phyloP scores from a whole-genome alignment of 2,329 filamentous ascomycete genomes.

The Herpotrichia juniperi region DNA sequence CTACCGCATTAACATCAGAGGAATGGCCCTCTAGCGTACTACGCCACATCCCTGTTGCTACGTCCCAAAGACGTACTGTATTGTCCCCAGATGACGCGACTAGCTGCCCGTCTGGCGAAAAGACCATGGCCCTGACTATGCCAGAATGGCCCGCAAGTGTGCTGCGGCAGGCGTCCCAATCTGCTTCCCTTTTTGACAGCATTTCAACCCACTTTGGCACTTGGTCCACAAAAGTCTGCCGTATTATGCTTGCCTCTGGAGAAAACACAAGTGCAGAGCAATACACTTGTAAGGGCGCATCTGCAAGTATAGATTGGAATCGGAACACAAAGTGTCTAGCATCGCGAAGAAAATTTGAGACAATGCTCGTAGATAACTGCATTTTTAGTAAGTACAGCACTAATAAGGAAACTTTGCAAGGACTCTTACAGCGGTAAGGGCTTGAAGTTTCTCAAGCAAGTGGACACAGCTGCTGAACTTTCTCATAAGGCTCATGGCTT shows the following conservation, averaged over 20 bases:
- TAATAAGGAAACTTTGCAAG: not conserved
- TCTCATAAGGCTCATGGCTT: slow-evolving; percentile 47
- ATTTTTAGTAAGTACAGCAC: slow-evolving; percentile 10
- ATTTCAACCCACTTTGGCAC: not conserved
- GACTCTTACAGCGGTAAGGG: slow-evolving; percentile 16
- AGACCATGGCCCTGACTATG: not conserved
- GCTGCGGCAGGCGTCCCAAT: slow-evolving; percentile 3
- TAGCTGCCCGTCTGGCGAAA: slow-evolving; percentile 5
- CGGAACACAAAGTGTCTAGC: slow-evolving; percentile 25
- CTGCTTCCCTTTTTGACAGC: not conserved
- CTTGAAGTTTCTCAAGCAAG: slow-evolving; percentile 17
- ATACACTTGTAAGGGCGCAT: slow-evolving; percentile 10
- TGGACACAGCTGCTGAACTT: slow-evolving; percentile 26
- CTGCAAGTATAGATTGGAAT: slow-evolving; percentile 21
- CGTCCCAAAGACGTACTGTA: slow-evolving; percentile 2
- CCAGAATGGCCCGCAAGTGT: not conserved
- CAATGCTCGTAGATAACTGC: slow-evolving; percentile 12
- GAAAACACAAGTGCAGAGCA: slow-evolving; percentile 9
- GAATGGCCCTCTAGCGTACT: slow-evolving; percentile 7
- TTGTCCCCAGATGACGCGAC: slow-evolving; percentile 3
- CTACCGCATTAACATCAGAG: not conserved
- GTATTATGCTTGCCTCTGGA: slow-evolving; percentile 5
- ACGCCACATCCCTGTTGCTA: not conserved
- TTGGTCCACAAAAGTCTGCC: not conserved
- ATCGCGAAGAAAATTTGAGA: slow-evolving; percentile 33